A percentile compares a stretch with the other conserved stretches of the same genome.
Conservation (phyloP, 345 rosid genomes). For the Melaleuca quinquenervia region DNA sequence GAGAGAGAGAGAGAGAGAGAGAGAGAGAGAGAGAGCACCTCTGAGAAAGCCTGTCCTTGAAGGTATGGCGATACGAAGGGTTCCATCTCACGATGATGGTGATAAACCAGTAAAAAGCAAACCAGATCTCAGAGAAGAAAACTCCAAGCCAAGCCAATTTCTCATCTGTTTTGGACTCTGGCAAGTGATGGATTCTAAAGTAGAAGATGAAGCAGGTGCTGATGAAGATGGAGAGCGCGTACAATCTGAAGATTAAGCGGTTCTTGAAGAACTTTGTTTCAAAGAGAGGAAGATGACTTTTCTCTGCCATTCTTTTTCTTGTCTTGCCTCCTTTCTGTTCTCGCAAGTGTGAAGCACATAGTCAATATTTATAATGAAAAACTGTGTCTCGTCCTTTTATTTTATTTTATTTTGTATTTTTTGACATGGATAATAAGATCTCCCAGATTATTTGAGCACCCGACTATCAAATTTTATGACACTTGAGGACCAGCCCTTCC, state of each 20-base stretch:
- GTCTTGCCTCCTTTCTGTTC: not conserved
- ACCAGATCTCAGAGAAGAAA: constrained; percentile 14
- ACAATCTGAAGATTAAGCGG: not conserved
- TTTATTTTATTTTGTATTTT: not conserved
- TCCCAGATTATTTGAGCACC: not conserved
- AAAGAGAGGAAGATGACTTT: constrained; percentile 1
- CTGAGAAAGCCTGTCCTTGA: constrained; percentile 12
- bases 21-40: not conserved
- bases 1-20: not conserved
- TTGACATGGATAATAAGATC: not conserved
- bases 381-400: not conserved
- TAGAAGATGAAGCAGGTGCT: not conserved
- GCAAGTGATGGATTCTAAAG: not conserved
- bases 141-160: constrained; percentile 19
- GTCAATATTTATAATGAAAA: not conserved
- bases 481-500: not conserved
- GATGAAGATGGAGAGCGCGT: not conserved
- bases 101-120: constrained; percentile 13
- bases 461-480: not conserved
- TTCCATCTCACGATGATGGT: constrained; percentile 5
- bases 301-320: not conserved
- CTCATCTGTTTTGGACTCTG: not conserved
- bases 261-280: not conserved
- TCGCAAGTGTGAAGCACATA: not conserved
- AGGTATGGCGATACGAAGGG: constrained; percentile 5